Base-by-base conservation (phyloP, 148 eudicot species). In the Spergularia bocconei region DNA sequence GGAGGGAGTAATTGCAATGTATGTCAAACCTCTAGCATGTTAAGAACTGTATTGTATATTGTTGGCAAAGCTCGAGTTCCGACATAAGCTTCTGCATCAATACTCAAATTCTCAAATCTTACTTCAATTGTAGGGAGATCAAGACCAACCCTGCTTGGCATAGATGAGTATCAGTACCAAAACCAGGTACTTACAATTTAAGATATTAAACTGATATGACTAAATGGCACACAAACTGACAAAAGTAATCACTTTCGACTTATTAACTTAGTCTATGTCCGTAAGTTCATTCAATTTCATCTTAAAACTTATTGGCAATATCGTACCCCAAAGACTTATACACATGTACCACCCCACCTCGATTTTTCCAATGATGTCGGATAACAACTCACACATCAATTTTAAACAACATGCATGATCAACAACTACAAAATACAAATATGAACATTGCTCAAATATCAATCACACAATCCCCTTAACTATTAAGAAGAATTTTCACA, bases 71-170 rank as follows among this genome's bases (percentile, higher is more conserved):
- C 82, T 74, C 85, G 78, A n/a, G 78, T 85, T 61, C 88, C 88
- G 54, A 51, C 81, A 64, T 83, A 71, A 72, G 82, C 85, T 75
- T 85, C 80, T 68, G 85, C 90, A 74, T 82, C 85, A 11, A 87
- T 82, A 63, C 75, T 81, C 13, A 87, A 71, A 50, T 85, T 74
- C 84, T 87, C 83, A 56, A 63, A 85, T 53, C 87, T 67, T 52
- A 87, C 85, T 85, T 87, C 88, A 57, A 87, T 80, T 0, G 83
- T 73, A 9, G 91, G 91, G 71, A 85, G 70, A 29, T 82, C 81
- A 73, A 87, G 69, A 15, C 84, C 84, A 69, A 86, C 91, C 69
- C 91, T 88, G 82, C 3, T 21, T 60, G 64, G 12, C 12, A 39
- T 20, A 70, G 33, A 14, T 29, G 51, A 60, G 15, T n/a, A n/a